Conservation (phyloP, 371 early-diverging fungal genomes). For the Haplosporangium sp. region DNA sequence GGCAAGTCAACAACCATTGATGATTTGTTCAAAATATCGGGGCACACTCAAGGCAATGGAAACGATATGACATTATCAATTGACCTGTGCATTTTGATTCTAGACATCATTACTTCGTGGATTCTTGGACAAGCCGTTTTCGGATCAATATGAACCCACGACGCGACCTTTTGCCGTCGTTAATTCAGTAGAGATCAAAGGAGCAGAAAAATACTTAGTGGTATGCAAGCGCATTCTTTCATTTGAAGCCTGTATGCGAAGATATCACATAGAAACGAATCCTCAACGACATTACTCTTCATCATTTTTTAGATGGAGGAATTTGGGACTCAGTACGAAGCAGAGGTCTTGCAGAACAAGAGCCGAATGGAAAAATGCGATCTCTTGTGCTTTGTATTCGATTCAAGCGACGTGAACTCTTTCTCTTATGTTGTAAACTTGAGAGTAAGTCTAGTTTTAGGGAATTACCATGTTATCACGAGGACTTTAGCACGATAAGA, state of each 20-base stretch:
- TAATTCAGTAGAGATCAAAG: conserved; percentile 94
- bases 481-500: background rate
- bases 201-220: conserved; percentile 93
- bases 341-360: conserved; percentile 82
- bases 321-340: conserved; percentile 80
- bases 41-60: no score
- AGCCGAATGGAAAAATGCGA: conserved; percentile 89
- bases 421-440: conserved; percentile 90
- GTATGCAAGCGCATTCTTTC: conserved; percentile 57
- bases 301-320: conserved; percentile 83
- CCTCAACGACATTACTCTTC: background rate
- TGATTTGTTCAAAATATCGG: background rate
- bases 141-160: conserved; percentile 80
- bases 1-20: conserved; percentile 55
- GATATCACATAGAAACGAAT: background rate
- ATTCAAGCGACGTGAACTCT: conserved; percentile 92
- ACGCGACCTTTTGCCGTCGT: conserved; percentile 83
- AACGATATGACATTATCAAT: background rate
- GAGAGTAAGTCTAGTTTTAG: conserved; percentile 63
- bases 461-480: background rate
- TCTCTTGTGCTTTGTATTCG: conserved; percentile 93
- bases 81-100: background rate
- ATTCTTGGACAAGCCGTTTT: conserved; percentile 86
- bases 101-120: conserved; percentile 86
- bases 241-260: background rate